phyloP scores from a whole-genome alignment of 495 filamentous ascomycete species.

The Lasiosphaeria miniovina region DNA sequence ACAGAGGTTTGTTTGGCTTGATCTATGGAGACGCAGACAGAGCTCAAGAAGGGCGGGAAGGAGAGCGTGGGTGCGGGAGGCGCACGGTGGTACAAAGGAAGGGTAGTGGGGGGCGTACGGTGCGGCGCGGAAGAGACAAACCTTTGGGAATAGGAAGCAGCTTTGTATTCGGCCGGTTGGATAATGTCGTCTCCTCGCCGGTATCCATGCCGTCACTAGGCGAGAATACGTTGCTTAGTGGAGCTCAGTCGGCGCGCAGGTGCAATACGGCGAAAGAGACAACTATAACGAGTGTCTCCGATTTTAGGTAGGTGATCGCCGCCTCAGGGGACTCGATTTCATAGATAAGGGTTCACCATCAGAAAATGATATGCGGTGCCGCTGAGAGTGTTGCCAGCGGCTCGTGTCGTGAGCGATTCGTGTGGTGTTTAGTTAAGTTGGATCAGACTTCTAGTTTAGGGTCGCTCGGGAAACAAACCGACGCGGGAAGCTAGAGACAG shows the following conservation, averaged over 20 bases:
- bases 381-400: too few relatives aligned
- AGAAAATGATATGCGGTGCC: too few relatives aligned
- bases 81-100: not conserved
- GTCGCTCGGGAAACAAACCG: not conserved
- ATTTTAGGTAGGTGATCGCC: too few relatives aligned
- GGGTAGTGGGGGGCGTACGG: not conserved
- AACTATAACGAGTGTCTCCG: too few relatives aligned
- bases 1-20: not conserved
- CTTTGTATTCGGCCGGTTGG: slow-evolving; percentile 36
- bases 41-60: not conserved
- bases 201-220: not conserved
- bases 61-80: not conserved
- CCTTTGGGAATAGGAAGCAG: slow-evolving; percentile 48
- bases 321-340: too few relatives aligned
- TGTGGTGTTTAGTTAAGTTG: too few relatives aligned
- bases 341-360: too few relatives aligned
- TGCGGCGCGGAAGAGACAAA: slow-evolving; percentile 17
- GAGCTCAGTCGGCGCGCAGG: not conserved
- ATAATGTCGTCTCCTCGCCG: slow-evolving; percentile 7
- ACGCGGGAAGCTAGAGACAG: not conserved
- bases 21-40: too few relatives aligned
- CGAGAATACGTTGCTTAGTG: not conserved
- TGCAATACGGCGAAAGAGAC: not conserved
- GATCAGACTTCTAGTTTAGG: too few relatives aligned
- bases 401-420: too few relatives aligned